Conservation (phyloP, 1,284 basidiomycete species). For the Gymnopus androsaceus region DNA sequence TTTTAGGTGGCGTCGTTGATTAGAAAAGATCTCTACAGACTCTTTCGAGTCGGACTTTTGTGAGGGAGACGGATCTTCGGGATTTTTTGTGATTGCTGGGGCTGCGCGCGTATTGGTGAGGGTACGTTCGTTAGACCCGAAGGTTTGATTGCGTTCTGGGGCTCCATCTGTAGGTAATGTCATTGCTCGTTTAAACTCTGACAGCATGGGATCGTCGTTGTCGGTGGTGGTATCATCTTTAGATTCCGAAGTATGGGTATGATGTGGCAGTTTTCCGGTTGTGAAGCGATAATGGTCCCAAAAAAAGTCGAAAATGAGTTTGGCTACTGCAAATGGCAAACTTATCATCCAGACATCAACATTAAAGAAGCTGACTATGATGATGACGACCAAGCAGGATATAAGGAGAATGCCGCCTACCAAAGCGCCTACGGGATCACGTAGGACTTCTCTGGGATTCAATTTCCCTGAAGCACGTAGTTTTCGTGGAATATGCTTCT, state of each 20-base stretch:
- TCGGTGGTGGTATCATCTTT: conserved; percentile 10
- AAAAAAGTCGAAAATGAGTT: conserved; percentile 66
- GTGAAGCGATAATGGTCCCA: conserved; percentile 57
- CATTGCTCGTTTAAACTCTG: conserved; percentile 29
- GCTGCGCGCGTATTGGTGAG: not conserved
- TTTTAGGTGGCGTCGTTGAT: conserved; percentile 24
- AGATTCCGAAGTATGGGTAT: conserved; percentile 5
- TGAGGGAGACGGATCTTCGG: not conserved
- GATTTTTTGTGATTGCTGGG: not conserved
- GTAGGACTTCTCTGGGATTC: conserved; percentile 48
- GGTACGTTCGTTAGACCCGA: not conserved
- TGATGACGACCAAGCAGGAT: conserved; percentile 49
- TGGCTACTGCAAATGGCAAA: conserved; percentile 81
- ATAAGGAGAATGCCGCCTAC: conserved; percentile 55
- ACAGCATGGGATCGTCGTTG: conserved; percentile 22
- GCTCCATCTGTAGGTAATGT: conserved; percentile 20
- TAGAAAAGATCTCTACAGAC: conserved; percentile 13
- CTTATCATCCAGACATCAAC: conserved; percentile 82
- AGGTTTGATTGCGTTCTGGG: not conserved
- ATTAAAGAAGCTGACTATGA: conserved; percentile 59
- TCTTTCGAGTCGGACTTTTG: not conserved
- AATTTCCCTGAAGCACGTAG: conserved; percentile 41
- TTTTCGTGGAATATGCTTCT: conserved; percentile 51
- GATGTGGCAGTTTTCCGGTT: conserved; percentile 27
- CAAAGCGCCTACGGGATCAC: conserved; percentile 51